Conservation (phyloP, 164 flowering plant genomes). For the Umbellularia californica region DNA sequence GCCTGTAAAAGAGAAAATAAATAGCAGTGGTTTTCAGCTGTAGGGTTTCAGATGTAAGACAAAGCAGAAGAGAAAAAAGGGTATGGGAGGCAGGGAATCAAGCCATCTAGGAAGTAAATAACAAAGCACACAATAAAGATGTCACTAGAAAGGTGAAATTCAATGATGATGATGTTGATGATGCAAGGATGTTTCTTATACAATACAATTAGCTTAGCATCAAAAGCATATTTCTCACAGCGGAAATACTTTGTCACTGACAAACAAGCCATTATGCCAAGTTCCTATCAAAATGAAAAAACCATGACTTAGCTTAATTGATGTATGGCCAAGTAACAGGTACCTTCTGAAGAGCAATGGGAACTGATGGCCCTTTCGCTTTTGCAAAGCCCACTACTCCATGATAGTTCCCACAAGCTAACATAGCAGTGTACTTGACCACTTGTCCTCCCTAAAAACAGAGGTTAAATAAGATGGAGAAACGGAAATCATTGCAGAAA, state of each 20-base stretch:
- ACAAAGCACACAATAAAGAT: neutral
- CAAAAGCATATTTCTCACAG: no score
- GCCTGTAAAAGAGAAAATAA: slow-evolving; percentile 46
- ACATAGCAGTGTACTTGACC: slow-evolving; percentile 62
- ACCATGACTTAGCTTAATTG: neutral
- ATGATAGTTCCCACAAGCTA: slow-evolving; percentile 89
- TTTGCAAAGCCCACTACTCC: slow-evolving; percentile 89
- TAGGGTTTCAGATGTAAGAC: neutral
- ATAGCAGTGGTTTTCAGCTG: neutral
- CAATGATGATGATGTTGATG: neutral
- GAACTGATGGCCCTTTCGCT: slow-evolving; percentile 80
- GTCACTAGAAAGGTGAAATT: neutral
- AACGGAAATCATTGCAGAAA: neutral
- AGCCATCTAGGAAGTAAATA: neutral
- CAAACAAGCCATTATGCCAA: no score
- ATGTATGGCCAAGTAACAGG: neutral
- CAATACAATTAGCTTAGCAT: no score
- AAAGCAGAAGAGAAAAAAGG: neutral
- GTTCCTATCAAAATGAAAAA: no score
- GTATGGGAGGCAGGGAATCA: neutral
- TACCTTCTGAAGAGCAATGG: slow-evolving; percentile 92
- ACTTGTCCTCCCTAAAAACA: slow-evolving; percentile 75
- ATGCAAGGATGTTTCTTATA: no score
- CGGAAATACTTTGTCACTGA: no score
- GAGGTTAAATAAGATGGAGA: slow-evolving; percentile 5